These are phyloP conservation scores for Hypoxylon lenormandii DNA, from an alignment of 495 filamentous ascomycete genomes.

Conservation along the genomic window DNA sequence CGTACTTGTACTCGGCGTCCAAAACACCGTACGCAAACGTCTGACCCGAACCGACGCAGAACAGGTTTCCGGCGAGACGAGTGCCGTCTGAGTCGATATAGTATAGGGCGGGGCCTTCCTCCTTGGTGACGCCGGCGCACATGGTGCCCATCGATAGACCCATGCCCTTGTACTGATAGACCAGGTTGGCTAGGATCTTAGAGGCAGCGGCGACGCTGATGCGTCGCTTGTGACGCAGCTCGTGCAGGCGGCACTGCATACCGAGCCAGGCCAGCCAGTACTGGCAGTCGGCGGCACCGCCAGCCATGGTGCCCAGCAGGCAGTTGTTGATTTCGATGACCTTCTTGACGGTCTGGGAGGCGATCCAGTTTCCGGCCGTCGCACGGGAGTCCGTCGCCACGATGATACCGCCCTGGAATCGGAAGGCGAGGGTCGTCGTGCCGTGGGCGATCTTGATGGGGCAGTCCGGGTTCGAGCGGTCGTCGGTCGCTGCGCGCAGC, in stretches of 20 bases:
- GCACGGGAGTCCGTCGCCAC: slow-evolving; percentile 97
- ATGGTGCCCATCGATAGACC: slow-evolving; percentile 98
- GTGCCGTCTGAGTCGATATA: slow-evolving; percentile 99
- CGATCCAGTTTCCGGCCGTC: slow-evolving; percentile 98
- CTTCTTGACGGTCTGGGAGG: slow-evolving; percentile 99
- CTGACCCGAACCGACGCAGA: slow-evolving; percentile 97
- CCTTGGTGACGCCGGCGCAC: slow-evolving; percentile 95
- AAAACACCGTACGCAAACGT: slow-evolving; percentile 98
- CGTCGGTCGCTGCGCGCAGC: slow-evolving; percentile 96
- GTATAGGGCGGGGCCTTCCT: slow-evolving; percentile 96
- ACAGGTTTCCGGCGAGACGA: slow-evolving; percentile 88
- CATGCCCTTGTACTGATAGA: slow-evolving; percentile 98
- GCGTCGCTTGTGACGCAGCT: slow-evolving; percentile 98
- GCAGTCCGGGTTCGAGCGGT: slow-evolving; percentile 93
- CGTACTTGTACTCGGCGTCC: slow-evolving; percentile 92
- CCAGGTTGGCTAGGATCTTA: slow-evolving; percentile 97
- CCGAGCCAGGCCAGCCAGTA: slow-evolving; percentile 99
- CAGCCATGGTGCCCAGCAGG: slow-evolving; percentile 96
- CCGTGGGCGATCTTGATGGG: slow-evolving; percentile 99
- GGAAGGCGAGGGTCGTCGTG: slow-evolving; percentile 97
- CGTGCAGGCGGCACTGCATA: slow-evolving; percentile 98
- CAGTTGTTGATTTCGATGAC: slow-evolving; percentile 93
- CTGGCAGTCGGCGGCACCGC: slow-evolving; percentile 98
- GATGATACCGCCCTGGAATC: slow-evolving; percentile 97
- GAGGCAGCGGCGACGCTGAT: slow-evolving; percentile 96